Evolutionary conservation across 2,329 filamentous ascomycete species (phyloP), one percentile per base, ranked within the genome.

Genomic region (Cordyceps farinosa): DNA sequence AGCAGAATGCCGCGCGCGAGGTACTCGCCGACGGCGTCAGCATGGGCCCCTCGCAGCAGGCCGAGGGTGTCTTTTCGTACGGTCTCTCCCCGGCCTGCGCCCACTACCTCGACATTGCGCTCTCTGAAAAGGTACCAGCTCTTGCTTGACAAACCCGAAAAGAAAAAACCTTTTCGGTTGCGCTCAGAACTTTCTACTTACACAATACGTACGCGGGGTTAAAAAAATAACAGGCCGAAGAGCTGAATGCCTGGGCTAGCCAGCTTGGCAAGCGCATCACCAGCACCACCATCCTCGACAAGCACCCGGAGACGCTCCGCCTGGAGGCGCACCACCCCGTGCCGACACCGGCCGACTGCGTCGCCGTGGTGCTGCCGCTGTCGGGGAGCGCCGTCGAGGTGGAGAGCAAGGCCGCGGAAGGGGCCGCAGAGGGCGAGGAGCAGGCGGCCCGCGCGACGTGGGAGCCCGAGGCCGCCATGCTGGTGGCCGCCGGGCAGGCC

Each of bases 241-340:
- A 60, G 47, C 34, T 60, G 15, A 42, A 40, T 22, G 8, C 27
- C 10, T 60, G 57, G 57, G 57, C 57, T 3, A 42, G n/a, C 29
- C 22, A 34, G 45, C 34, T 10, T 9, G 57, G 57, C 45, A 60
- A 51, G 36, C 32, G 34, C 32, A 60, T 60, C 45, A 44, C 47
- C 45, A 60, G 57, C 57, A 60, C 57, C 44, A 60, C 57, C 22
- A 51, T 60, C 8, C 57, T 60, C 34, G 57, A 60, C 36, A 60
- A 51, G 47, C 57, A 60, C 17, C 57, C 57, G 3, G 57, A 60
- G 47, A 60, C 57, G 57, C 27, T 60, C 22, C 57, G 57, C 36
- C 47, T 60, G 17, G 57, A 60, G 27, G 22, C 27, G 32, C 27
- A 22, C 5, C 32, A 22, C 13, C 15, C 27, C 10, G 42, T 60